Conservation (phyloP, 768 basidiomycete genomes). For the Tylopilus vinaceipallidus region DNA sequence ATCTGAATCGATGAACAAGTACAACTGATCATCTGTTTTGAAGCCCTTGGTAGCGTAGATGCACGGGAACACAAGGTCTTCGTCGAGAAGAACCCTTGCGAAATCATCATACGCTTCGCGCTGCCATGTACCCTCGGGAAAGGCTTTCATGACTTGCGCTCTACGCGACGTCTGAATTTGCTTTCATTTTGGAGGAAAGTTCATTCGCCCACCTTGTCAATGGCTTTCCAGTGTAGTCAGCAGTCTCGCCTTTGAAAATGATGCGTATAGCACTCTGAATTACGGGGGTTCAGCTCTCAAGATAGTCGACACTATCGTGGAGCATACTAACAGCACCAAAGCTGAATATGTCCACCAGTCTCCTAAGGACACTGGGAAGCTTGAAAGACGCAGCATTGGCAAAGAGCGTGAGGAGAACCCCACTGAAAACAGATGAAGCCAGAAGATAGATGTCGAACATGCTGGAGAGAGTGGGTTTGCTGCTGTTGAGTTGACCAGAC, state of each 20-base stretch:
- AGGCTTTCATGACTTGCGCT: constrained; percentile 11
- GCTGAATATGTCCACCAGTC: constrained; percentile 1
- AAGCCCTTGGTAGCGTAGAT: constrained; percentile 23
- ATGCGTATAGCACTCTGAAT: constrained; percentile 3
- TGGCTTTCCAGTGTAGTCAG: constrained; percentile 7
- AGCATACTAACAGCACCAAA: constrained; percentile 8
- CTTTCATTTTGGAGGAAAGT: no score
- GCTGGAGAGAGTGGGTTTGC: neutral
- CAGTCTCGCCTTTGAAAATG: neutral
- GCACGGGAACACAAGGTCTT: constrained; percentile 22
- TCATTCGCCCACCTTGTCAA: constrained; percentile 13
- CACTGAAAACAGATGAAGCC: constrained; percentile 12
- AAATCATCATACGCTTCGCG: constrained; percentile 16
- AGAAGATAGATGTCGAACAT: constrained; percentile 13
- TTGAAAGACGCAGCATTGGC: constrained; percentile 10
- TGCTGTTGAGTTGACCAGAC: neutral
- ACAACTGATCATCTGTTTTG: constrained; percentile 19
- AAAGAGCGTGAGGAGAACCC: constrained; percentile 13
- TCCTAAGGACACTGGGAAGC: constrained; percentile 8
- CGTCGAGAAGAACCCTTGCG: constrained; percentile 19
- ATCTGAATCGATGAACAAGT: constrained; percentile 23
- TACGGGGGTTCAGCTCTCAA: neutral
- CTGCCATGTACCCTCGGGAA: constrained; percentile 18
- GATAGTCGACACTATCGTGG: neutral
- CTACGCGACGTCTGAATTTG: constrained; percentile 1